Percentiles rank a stretch among this genome's conserved stretches.
phyloP scores from a whole-genome alignment of 2,329 filamentous ascomycete species.

The Colletotrichum gloeosporioides region DNA sequence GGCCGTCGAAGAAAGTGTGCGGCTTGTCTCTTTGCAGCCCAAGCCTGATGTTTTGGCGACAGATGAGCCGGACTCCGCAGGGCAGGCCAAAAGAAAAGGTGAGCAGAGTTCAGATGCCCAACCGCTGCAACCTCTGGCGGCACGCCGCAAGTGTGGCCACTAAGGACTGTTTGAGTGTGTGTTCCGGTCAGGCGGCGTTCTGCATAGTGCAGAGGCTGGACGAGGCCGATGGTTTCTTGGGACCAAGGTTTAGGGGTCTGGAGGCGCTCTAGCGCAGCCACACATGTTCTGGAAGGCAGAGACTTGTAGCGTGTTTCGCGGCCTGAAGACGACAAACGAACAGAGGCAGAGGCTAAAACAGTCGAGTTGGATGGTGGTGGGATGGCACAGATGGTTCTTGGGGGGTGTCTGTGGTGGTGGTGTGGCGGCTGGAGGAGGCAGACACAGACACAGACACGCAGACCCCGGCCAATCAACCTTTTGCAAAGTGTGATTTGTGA shows the following conservation, averaged over 20 bases:
- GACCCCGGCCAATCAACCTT: neutral
- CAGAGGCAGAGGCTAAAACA: neutral
- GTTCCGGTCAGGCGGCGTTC: neutral
- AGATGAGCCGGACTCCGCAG: neutral
- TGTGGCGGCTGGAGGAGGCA: neutral
- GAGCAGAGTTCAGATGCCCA: conserved; percentile 12
- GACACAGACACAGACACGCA: neutral
- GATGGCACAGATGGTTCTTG: neutral
- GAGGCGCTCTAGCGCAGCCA: neutral
- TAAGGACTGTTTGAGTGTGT: neutral
- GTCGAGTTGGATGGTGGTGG: neutral
- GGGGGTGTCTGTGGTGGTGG: neutral
- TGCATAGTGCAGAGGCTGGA: neutral
- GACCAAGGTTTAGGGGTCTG: conserved; percentile 1
- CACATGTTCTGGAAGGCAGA: neutral
- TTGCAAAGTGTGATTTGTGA: neutral
- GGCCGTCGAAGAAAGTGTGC: conserved; percentile 10
- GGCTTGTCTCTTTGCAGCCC: conserved; percentile 6
- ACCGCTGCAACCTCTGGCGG: neutral
- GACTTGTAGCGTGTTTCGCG: neutral
- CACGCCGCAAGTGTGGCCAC: neutral
- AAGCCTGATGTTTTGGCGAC: neutral
- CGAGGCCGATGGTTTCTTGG: neutral
- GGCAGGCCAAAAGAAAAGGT: neutral
- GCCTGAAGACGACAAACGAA: neutral